Conservation (phyloP, 2,329 filamentous ascomycete species). For the Metarhizium brunneum region DNA sequence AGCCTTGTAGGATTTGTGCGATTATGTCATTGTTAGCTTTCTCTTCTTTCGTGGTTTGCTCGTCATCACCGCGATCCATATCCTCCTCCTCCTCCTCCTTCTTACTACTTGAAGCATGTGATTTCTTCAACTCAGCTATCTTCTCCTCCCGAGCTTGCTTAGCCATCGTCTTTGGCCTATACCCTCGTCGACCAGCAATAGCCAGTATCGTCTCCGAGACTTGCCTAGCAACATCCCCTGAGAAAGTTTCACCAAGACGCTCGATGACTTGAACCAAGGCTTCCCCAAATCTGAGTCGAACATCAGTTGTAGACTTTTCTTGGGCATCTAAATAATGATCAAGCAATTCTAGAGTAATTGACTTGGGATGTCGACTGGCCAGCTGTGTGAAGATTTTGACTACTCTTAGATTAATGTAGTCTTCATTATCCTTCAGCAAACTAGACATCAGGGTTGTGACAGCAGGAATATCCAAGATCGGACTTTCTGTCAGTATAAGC, state of each 20-base stretch:
- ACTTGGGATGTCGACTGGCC: constrained; percentile 50
- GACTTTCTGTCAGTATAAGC: constrained; percentile 45
- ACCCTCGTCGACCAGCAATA: constrained; percentile 53
- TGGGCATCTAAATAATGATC: constrained; percentile 58
- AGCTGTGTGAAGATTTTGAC: constrained; percentile 57
- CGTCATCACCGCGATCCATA: constrained; percentile 33
- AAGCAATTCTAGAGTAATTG: constrained; percentile 52
- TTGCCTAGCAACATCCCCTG: constrained; percentile 39
- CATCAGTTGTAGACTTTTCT: constrained; percentile 51
- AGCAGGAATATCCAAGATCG: constrained; percentile 57
- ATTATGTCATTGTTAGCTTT: constrained; percentile 40
- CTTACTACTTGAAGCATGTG: constrained; percentile 30
- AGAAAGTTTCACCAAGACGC: constrained; percentile 45
- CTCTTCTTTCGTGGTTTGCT: constrained; percentile 34
- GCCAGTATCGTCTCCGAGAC: constrained; percentile 52
- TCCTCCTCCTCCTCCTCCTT: constrained; percentile 41
- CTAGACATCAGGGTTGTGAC: constrained; percentile 54
- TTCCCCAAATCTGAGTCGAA: constrained; percentile 60
- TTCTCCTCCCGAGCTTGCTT: constrained; percentile 44
- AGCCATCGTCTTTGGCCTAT: constrained; percentile 49
- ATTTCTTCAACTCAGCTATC: constrained; percentile 36
- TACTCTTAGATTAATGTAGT: constrained; percentile 62
- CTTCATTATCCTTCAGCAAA: constrained; percentile 56
- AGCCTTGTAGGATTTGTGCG: constrained; percentile 53
- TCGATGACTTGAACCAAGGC: constrained; percentile 56